Percentiles rank a stretch among this genome's conserved stretches.
Evolutionary conservation across 2,329 filamentous ascomycete genomes (phyloP).

Genomic region (Diaporthe velutina): DNA sequence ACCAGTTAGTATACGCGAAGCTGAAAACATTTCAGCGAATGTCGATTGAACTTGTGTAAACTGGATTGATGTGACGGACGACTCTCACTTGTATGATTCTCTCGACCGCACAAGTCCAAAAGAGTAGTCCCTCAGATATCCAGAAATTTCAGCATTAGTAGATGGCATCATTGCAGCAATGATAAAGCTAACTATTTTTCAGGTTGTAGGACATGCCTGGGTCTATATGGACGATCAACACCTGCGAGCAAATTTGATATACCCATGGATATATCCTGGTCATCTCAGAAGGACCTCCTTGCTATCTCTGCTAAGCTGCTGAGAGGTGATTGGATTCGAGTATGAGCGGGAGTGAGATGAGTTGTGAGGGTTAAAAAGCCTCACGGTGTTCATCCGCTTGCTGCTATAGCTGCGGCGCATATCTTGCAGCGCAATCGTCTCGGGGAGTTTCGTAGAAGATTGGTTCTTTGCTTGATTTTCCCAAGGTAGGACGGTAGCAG

Average conservation of each 20-base stretch:
- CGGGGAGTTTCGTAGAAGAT: not conserved
- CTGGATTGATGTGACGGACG: too few species aligned
- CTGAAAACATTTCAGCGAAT: not conserved
- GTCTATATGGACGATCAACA: not conserved
- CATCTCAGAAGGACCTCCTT: conserved; percentile 34
- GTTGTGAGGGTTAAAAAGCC: not conserved
- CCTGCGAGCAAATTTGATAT: not conserved
- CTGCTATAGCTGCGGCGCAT: conserved; percentile 16
- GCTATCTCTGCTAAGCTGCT: conserved; percentile 27
- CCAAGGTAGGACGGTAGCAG: conserved; percentile 18
- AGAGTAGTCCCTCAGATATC: not conserved
- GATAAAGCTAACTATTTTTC: not conserved
- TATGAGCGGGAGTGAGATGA: not conserved
- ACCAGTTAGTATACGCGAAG: too few species aligned
- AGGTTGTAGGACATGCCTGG: not conserved
- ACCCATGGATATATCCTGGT: not conserved
- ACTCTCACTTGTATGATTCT: not conserved
- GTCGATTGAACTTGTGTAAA: too few species aligned
- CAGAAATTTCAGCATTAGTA: not conserved
- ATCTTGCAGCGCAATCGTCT: conserved; percentile 33
- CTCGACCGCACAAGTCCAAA: not conserved
- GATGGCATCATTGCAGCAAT: not conserved
- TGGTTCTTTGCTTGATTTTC: not conserved
- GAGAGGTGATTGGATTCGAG: not conserved
- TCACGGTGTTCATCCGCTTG: conserved; percentile 3